Conservation (phyloP, 2,329 filamentous ascomycete species). For the Ascomycota sp. region DNA sequence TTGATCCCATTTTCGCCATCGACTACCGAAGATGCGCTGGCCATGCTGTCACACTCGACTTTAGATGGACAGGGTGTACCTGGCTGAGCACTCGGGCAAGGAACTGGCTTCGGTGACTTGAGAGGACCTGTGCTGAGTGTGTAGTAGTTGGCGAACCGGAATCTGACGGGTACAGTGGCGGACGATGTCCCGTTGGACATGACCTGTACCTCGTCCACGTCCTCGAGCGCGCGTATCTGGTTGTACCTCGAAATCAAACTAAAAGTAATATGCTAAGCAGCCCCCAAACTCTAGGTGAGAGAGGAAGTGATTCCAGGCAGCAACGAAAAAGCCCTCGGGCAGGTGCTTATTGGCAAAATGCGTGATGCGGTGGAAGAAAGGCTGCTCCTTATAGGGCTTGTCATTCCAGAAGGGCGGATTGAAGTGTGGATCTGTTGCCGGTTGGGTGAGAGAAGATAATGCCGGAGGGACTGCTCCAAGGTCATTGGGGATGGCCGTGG, state of each 20-base stretch:
- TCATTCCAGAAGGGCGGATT: conserved; percentile 64
- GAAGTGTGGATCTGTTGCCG: conserved; percentile 38
- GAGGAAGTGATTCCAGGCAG: conserved; percentile 51
- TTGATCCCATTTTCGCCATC: no score
- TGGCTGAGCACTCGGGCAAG: no score
- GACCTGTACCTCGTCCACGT: conserved; percentile 34
- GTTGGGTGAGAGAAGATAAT: conserved; percentile 3
- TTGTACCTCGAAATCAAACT: conserved; percentile 51
- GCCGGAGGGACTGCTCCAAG: no score
- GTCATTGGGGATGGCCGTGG: no score
- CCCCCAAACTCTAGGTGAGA: conserved; percentile 72
- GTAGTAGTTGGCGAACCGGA: conserved; percentile 80
- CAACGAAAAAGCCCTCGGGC: conserved; percentile 44
- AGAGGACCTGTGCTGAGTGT: conserved; percentile 60
- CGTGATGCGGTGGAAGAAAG: conserved; percentile 44
- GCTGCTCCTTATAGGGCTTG: conserved; percentile 43
- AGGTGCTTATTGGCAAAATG: conserved; percentile 72
- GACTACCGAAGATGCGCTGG: no score
- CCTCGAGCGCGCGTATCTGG: conserved; percentile 49
- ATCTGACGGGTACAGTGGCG: conserved; percentile 21
- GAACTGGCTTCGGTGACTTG: conserved; percentile 18
- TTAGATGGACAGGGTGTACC: no score
- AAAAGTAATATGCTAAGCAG: conserved; percentile 56
- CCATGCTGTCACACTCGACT: no score
- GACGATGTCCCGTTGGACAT: conserved; percentile 4